These are phyloP conservation scores for Mariannaea elegans DNA, from an alignment of 2,329 filamentous ascomycete species.

Conservation along the genomic window DNA sequence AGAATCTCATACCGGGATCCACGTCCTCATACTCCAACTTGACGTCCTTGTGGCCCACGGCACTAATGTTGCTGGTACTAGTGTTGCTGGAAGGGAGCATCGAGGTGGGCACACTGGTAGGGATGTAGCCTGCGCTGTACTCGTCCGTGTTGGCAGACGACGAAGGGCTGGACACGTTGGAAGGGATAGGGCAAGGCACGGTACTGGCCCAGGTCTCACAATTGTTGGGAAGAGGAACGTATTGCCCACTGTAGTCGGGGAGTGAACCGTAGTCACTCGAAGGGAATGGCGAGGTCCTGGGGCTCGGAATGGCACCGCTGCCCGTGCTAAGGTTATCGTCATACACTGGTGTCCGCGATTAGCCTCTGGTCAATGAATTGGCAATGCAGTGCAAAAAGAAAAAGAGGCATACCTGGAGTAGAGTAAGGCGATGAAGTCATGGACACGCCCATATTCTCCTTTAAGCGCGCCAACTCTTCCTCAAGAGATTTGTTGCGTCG, in stretches of 20 bases:
- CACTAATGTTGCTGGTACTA: constrained; percentile 41
- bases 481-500: constrained; percentile 63
- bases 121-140: constrained; percentile 56
- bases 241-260: constrained; percentile 52
- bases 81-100: constrained; percentile 49
- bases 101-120: constrained; percentile 57
- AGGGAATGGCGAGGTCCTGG: constrained; percentile 56
- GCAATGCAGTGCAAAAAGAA: neutral
- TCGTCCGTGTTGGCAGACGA: constrained; percentile 60
- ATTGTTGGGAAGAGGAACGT: constrained; percentile 50
- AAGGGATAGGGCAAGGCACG: constrained; percentile 55
- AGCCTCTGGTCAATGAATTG: constrained; percentile 8
- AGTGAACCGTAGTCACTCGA: constrained; percentile 54
- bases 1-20: constrained; percentile 40
- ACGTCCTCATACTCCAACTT: constrained; percentile 54
- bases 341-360: constrained; percentile 45
- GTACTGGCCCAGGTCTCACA: constrained; percentile 57
- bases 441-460: constrained; percentile 55
- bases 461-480: constrained; percentile 58
- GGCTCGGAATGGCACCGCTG: constrained; percentile 53
- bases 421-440: constrained; percentile 53
- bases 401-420: constrained; percentile 46
- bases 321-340: constrained; percentile 52
- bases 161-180: constrained; percentile 61
- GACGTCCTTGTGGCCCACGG: constrained; percentile 46